Percentiles rank a stretch among this genome's conserved stretches.
Conservation (phyloP, 2,329 filamentous ascomycete species). For the Pseudocercospora vitis region DNA sequence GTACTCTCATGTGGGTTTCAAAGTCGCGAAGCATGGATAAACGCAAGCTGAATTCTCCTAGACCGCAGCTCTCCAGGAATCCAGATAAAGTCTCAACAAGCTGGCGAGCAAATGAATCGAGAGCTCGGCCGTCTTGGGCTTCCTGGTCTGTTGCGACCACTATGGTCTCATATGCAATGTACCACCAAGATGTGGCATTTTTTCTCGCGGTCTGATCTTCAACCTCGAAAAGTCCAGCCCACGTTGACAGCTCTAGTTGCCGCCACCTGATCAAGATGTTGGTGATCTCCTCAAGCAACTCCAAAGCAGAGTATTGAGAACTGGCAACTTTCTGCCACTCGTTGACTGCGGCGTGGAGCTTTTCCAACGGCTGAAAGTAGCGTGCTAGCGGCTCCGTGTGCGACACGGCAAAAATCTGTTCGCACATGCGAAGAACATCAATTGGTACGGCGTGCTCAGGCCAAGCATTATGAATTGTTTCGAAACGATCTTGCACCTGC, state of each 20-base stretch:
- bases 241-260: constrained; percentile 85
- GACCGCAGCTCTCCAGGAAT: constrained; percentile 75
- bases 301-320: constrained; percentile 67
- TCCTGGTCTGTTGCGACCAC: constrained; percentile 56
- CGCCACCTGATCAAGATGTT: constrained; percentile 84
- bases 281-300: constrained; percentile 75
- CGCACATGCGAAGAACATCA: constrained; percentile 74
- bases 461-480: constrained; percentile 63
- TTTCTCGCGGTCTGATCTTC: constrained; percentile 74
- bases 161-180: constrained; percentile 87
- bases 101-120: constrained; percentile 64
- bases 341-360: constrained; percentile 78
- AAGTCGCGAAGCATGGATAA: constrained; percentile 65
- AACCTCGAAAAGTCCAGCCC: constrained; percentile 83
- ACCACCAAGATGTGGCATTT: constrained; percentile 91
- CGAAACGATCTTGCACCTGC: constrained; percentile 70
- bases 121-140: constrained; percentile 20
- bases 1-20: constrained; percentile 63
- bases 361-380: constrained; percentile 82
- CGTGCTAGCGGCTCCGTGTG: constrained; percentile 83
- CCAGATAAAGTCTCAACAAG: constrained; percentile 73
- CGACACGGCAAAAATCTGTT: constrained; percentile 70
- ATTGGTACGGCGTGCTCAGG: constrained; percentile 75
- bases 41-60: constrained; percentile 75
- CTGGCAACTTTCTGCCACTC: constrained; percentile 96